phyloP scores from a whole-genome alignment of 2,329 filamentous ascomycete genomes.

The Zarea fungicola region DNA sequence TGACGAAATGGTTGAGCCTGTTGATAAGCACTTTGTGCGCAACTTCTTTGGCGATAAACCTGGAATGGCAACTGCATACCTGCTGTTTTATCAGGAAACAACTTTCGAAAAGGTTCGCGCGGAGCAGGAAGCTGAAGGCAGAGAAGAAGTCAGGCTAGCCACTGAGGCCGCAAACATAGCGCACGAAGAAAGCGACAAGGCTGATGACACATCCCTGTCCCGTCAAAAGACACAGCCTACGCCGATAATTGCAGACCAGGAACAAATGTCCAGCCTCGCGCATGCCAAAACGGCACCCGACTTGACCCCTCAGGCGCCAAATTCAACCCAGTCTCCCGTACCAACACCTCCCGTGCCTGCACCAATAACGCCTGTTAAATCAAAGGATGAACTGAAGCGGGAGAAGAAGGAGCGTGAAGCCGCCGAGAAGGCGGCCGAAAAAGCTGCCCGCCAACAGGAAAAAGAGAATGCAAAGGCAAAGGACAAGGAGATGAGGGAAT shows the following conservation, averaged over 20 bases:
- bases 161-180: slow-evolving; percentile 53
- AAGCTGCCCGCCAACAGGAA: slow-evolving; percentile 52
- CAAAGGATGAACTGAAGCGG: slow-evolving; percentile 58
- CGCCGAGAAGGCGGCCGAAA: slow-evolving; percentile 47
- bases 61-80: slow-evolving; percentile 89
- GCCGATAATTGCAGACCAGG: slow-evolving; percentile 41
- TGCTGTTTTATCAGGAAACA: slow-evolving; percentile 95
- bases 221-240: slow-evolving; percentile 47
- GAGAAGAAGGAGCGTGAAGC: slow-evolving; percentile 64
- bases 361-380: slow-evolving; percentile 23
- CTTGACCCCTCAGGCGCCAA: slow-evolving; percentile 14
- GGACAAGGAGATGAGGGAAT: slow-evolving; percentile 34
- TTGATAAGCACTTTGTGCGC: slow-evolving; percentile 90
- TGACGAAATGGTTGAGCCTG: slow-evolving; percentile 96
- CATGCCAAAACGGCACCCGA: slow-evolving; percentile 61
- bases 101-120: slow-evolving; percentile 61
- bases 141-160: slow-evolving; percentile 54
- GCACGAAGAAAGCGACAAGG: slow-evolving; percentile 41
- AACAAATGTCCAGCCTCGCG: slow-evolving; percentile 54
- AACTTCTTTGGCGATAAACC: slow-evolving; percentile 96
- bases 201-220: slow-evolving; percentile 41
- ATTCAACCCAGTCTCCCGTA: slow-evolving; percentile 17
- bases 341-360: slow-evolving; percentile 8
- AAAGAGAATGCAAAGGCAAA: slow-evolving; percentile 40
- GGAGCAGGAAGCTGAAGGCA: slow-evolving; percentile 78